Percentiles rank a stretch among this genome's conserved stretches.
These are phyloP conservation scores for Saussurea involucrata DNA, from an alignment of 129 eudicot genomes.

Conservation along the genomic window DNA sequence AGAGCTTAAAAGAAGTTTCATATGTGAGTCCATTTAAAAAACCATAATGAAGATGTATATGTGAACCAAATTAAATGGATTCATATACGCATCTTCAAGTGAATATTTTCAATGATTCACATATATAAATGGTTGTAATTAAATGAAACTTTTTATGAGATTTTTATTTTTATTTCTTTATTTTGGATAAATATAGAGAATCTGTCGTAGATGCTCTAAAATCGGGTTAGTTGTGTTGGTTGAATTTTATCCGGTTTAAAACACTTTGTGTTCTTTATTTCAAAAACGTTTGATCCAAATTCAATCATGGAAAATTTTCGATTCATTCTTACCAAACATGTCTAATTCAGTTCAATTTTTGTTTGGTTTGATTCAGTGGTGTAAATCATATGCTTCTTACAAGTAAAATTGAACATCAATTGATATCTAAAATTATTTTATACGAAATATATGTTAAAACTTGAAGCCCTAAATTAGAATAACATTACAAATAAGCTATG, in stretches of 20 bases:
- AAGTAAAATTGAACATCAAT: neutral
- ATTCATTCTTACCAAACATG: neutral
- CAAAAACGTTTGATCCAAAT: neutral
- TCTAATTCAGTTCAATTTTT: neutral
- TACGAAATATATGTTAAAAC: neutral
- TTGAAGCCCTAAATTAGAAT: neutral
- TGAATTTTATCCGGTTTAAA: neutral
- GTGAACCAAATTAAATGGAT: too few species aligned
- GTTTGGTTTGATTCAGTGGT: neutral
- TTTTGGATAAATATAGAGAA: neutral
- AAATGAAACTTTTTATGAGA: neutral
- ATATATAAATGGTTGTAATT: neutral
- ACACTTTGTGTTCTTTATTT: neutral
- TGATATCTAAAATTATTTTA: neutral
- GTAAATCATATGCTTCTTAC: neutral
- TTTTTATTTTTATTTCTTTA: neutral
- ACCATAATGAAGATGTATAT: too few species aligned
- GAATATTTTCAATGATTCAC: too few species aligned
- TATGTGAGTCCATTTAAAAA: too few species aligned
- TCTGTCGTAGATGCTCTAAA: neutral
- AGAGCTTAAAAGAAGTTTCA: too few species aligned
- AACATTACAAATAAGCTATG: neutral
- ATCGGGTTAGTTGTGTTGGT: neutral
- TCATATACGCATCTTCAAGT: too few species aligned
- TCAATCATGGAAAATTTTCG: neutral